phyloP scores from a whole-genome alignment of 805 yeast species.

The Starmerella cellae region DNA sequence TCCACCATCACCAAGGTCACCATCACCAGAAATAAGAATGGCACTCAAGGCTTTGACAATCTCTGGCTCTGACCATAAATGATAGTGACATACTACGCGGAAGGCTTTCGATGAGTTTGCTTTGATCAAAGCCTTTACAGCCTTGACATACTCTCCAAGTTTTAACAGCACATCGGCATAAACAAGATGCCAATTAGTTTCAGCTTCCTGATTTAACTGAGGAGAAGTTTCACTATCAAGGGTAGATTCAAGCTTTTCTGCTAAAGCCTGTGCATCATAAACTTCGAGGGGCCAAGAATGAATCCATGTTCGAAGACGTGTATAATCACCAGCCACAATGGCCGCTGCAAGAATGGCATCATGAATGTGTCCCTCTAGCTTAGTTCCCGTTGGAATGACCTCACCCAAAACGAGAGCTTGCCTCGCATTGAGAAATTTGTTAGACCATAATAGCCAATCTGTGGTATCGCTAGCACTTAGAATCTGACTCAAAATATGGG shows the following conservation, averaged over 20 bases:
- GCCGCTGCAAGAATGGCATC: conserved; percentile 37
- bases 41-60: conserved; percentile 36
- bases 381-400: conserved; percentile 39
- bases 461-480: conserved; percentile 9
- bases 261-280: conserved; percentile 37
- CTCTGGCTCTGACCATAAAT: conserved; percentile 40
- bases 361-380: conserved; percentile 26
- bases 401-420: conserved; percentile 38
- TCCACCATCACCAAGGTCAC: conserved; percentile 11
- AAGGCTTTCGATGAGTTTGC: conserved; percentile 44
- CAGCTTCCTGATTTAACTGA: conserved; percentile 17
- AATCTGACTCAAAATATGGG: conserved; percentile 4
- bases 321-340: conserved; percentile 28
- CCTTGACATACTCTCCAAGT: conserved; percentile 44
- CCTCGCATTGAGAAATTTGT: conserved; percentile 37
- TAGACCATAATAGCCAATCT: conserved; percentile 58
- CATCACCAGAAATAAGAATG: conserved; percentile 20
- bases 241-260: conserved; percentile 33
- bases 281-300: conserved; percentile 45
- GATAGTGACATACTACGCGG: conserved; percentile 46
- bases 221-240: background rate
- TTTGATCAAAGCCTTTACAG: conserved; percentile 49
- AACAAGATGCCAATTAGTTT: conserved; percentile 20
- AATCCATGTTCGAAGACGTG: conserved; percentile 34
- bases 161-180: conserved; percentile 39